Base-by-base conservation (phyloP, 352 stramenopile species). In the Pythium catenulatum region DNA sequence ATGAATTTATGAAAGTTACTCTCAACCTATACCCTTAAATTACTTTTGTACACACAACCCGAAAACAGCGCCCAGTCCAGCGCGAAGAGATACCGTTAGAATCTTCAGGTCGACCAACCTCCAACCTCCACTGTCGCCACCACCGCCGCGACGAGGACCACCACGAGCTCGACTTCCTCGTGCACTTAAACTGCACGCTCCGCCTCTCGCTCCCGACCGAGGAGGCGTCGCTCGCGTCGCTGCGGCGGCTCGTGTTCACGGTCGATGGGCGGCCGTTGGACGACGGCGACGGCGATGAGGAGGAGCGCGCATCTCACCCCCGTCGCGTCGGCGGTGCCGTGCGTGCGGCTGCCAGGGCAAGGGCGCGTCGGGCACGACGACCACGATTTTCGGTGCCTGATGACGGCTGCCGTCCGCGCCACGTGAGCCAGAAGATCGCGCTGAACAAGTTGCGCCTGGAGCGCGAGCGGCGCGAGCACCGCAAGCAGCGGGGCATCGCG, bases 391-490 rank as follows among this genome's bases (percentile, higher is more conserved):
- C 70, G 95, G 95, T 30, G 94, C 95, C 17, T 98, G 87, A 98
- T 43, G 93, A 97, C 70, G 95, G 95, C 30, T 93, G 95, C 23
- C 93, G 95, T 0, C 87, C 98, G 73, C 94, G 95, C 13, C 95
- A 98, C 65, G 95, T 98, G 85, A 98, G 98, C 85, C 95, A 98
- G 69, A 95, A 98, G 85, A 94, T 98, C 78, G 93, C 93, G 2
- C 94, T 97, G 89, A 87, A 93, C 59, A 97, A 98, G 87, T 98
- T 94, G 95, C 89, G 83, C 23, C 87, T 97, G 56, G 93, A 97
- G 30, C 80, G 82, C 50, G 92, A 93, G 45, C 69, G 83, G 21
- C 94, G 95, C 34, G 89, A 91, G 50, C 83, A 92, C 46, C 88
- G 88, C 43, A 90, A 93, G 54, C 92, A 93, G 41, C 78, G 93